Conservation (phyloP, 2,329 filamentous ascomycete genomes). For the Colletotrichum phormii region DNA sequence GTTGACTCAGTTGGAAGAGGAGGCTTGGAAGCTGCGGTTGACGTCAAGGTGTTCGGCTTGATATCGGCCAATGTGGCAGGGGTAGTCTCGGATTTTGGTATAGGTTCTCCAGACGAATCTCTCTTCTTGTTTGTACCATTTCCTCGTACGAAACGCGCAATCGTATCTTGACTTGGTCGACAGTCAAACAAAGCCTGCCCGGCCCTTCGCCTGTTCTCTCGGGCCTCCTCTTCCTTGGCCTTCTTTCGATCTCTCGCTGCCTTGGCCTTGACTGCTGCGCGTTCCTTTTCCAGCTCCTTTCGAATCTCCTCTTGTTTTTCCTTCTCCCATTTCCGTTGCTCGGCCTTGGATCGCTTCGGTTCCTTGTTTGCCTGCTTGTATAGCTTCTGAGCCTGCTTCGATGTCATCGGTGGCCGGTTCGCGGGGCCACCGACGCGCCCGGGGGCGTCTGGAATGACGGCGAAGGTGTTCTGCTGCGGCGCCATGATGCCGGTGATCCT, state of each 20-base stretch:
- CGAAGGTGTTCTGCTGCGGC: slow-evolving; percentile 56
- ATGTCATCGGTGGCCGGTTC: slow-evolving; percentile 51
- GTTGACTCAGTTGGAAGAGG: not conserved
- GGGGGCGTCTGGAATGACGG: slow-evolving; percentile 51
- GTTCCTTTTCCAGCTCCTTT: slow-evolving; percentile 63
- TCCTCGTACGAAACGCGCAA: slow-evolving; percentile 62
- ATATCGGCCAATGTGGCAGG: not conserved
- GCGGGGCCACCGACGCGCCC: slow-evolving; percentile 38
- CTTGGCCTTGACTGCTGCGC: slow-evolving; percentile 59
- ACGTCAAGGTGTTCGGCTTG: slow-evolving; percentile 21
- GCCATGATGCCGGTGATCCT: slow-evolving; percentile 45
- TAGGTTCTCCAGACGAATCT: slow-evolving; percentile 25
- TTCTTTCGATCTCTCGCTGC: slow-evolving; percentile 66
- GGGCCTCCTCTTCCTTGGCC: slow-evolving; percentile 62
- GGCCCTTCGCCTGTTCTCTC: slow-evolving; percentile 61
- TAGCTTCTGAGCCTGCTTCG: slow-evolving; percentile 54
- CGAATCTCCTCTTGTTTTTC: slow-evolving; percentile 64
- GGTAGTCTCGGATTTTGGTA: not conserved
- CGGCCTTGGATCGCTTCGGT: slow-evolving; percentile 56
- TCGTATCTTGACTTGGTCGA: slow-evolving; percentile 67
- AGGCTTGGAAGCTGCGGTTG: not conserved
- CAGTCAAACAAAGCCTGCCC: slow-evolving; percentile 66
- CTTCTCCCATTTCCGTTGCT: slow-evolving; percentile 53
- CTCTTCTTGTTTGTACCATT: slow-evolving; percentile 48
- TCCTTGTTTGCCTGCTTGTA: slow-evolving; percentile 50